Conservation (phyloP, 2,329 filamentous ascomycete genomes). For the Diplodia scrobiculata region DNA sequence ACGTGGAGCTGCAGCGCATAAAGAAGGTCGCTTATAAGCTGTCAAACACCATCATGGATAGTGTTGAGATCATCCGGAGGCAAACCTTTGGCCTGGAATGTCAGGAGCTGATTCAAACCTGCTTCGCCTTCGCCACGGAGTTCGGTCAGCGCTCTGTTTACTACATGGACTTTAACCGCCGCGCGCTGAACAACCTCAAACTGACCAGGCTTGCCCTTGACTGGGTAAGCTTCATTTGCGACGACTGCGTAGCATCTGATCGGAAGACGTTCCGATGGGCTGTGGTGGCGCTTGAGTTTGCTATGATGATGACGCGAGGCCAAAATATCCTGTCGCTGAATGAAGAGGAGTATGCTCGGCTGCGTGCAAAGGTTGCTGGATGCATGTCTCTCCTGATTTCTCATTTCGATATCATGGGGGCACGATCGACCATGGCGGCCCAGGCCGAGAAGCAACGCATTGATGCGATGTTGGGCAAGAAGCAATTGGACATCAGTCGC, state of each 20-base stretch:
- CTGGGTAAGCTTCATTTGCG: slow-evolving; percentile 97
- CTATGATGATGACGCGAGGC: slow-evolving; percentile 94
- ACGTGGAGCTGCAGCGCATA: slow-evolving; percentile 86
- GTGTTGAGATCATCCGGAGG: slow-evolving; percentile 85
- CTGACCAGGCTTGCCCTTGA: slow-evolving; percentile 90
- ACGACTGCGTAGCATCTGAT: slow-evolving; percentile 92
- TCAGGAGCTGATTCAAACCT: slow-evolving; percentile 94
- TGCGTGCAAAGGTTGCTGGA: slow-evolving; percentile 86
- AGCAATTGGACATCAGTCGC: slow-evolving; percentile 74
- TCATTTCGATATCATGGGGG: slow-evolving; percentile 99
- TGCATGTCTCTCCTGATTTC: slow-evolving; percentile 98
- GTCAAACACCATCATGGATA: slow-evolving; percentile 98
- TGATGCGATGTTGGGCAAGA: slow-evolving; percentile 75
- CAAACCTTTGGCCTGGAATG: slow-evolving; percentile 84
- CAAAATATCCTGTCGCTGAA: slow-evolving; percentile 89
- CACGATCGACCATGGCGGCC: slow-evolving; percentile 86
- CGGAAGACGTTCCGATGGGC: slow-evolving; percentile 97
- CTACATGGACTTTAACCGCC: slow-evolving; percentile 92
- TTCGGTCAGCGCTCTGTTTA: slow-evolving; percentile 93
- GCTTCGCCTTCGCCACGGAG: slow-evolving; percentile 98
- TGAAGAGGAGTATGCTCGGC: slow-evolving; percentile 79
- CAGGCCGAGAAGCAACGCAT: slow-evolving; percentile 89
- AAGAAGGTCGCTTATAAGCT: slow-evolving; percentile 95
- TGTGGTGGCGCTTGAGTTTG: slow-evolving; percentile 90
- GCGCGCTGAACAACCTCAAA: slow-evolving; percentile 96